phyloP scores from a whole-genome alignment of 2,329 filamentous ascomycete genomes.

The Trichoderma endophyticum region DNA sequence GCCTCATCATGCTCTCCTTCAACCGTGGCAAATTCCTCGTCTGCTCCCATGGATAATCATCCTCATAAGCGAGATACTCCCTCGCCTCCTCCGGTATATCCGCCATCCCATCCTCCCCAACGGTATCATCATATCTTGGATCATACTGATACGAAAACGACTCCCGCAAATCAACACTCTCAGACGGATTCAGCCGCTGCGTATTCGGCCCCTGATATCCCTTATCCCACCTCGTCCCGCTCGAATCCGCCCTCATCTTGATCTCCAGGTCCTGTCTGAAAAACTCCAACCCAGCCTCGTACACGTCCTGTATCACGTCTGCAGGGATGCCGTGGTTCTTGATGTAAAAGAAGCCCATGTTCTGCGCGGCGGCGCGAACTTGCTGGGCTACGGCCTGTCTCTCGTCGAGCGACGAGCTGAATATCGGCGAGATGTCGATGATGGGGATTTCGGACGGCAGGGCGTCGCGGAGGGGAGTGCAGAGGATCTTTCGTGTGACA shows the following conservation, averaged over 20 bases:
- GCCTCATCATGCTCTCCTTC: constrained; percentile 43
- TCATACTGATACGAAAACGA: constrained; percentile 52
- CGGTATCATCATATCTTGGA: constrained; percentile 48
- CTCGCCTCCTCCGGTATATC: constrained; percentile 43
- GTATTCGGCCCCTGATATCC: constrained; percentile 44
- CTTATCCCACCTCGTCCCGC: constrained; percentile 43
- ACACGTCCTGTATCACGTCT: constrained; percentile 29
- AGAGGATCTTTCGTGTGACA: constrained; percentile 35
- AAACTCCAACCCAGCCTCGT: constrained; percentile 40
- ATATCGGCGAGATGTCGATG: constrained; percentile 47
- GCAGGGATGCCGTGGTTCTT: constrained; percentile 46
- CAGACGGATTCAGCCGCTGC: constrained; percentile 48
- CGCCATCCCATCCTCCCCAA: constrained; percentile 33
- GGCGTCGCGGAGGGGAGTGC: constrained; percentile 37
- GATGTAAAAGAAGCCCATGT: constrained; percentile 56
- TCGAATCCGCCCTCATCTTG: constrained; percentile 40
- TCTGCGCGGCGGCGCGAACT: constrained; percentile 45
- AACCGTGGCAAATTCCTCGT: constrained; percentile 48
- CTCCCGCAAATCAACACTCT: constrained; percentile 51
- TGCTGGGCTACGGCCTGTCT: constrained; percentile 39
- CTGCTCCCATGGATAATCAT: constrained; percentile 49
- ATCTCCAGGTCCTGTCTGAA: constrained; percentile 45
- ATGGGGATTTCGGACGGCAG: constrained; percentile 48
- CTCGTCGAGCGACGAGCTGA: constrained; percentile 34
- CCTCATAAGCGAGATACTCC: constrained; percentile 43